phyloP scores from a whole-genome alignment of 2,329 filamentous ascomycete species.

The Verticillium albo-atrum region DNA sequence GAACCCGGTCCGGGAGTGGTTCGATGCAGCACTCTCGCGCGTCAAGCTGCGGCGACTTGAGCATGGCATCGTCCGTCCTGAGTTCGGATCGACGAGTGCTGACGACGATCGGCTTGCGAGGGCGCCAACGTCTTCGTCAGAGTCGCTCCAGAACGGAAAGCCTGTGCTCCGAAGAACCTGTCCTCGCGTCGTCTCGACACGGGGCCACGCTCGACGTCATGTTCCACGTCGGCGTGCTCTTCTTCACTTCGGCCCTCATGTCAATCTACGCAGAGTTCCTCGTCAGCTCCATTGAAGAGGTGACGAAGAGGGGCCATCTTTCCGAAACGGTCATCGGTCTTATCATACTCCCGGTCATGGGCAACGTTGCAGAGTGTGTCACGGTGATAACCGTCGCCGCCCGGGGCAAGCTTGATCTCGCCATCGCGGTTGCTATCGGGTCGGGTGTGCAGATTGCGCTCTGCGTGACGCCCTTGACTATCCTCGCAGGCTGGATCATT shows the following conservation, averaged over 20 bases:
- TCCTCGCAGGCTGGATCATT: slow-evolving; percentile 56
- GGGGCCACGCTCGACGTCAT: slow-evolving; percentile 6
- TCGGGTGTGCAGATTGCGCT: slow-evolving; percentile 59
- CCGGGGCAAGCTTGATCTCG: slow-evolving; percentile 58
- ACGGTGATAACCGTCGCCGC: slow-evolving; percentile 55
- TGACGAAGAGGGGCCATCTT: slow-evolving; percentile 41
- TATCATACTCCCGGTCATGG: slow-evolving; percentile 57
- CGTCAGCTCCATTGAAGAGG: slow-evolving; percentile 52
- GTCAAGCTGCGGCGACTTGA: slow-evolving; percentile 11
- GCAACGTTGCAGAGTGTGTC: slow-evolving; percentile 60
- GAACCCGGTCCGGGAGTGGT: slow-evolving; percentile 19
- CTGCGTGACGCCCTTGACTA: slow-evolving; percentile 55
- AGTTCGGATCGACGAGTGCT: slow-evolving; percentile 4
- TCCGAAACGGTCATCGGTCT: slow-evolving; percentile 57
- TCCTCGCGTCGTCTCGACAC: too few relatives aligned
- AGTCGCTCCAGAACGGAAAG: background rate
- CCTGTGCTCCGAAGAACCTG: background rate
- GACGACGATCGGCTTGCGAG: background rate
- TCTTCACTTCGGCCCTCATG: slow-evolving; percentile 50
- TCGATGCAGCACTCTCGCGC: slow-evolving; percentile 14
- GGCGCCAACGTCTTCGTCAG: background rate
- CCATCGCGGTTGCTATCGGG: slow-evolving; percentile 56
- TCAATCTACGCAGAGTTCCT: slow-evolving; percentile 59
- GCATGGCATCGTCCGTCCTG: slow-evolving; percentile 14
- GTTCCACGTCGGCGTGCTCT: slow-evolving; percentile 44